Conservation (phyloP, 2,329 filamentous ascomycete species). For the Ophiognomonia clavigignenti-juglandacearum region DNA sequence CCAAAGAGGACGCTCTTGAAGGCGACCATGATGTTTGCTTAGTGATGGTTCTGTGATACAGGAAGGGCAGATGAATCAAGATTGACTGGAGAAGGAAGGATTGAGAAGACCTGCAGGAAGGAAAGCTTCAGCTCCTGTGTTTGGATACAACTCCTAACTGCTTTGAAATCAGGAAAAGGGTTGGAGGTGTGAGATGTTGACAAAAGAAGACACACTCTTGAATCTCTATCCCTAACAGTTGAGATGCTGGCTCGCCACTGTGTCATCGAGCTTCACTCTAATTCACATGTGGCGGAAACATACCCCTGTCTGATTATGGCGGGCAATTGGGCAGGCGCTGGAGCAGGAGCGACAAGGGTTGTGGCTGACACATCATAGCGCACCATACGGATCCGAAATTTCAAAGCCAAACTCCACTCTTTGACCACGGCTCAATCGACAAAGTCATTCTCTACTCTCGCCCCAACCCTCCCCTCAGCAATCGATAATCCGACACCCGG, state of each 20-base stretch:
- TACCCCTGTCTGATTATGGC: neutral
- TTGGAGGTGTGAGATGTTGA: neutral
- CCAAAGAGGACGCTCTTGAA: constrained; percentile 57
- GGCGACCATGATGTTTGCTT: constrained; percentile 43
- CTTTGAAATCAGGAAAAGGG: constrained; percentile 28
- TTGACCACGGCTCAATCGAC: too few relatives aligned
- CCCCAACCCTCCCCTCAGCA: constrained; percentile 10
- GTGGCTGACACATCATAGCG: constrained; percentile 11
- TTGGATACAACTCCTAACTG: too few relatives aligned
- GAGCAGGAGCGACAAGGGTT: neutral
- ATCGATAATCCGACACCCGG: constrained; percentile 10
- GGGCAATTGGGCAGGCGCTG: neutral
- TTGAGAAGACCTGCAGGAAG: too few relatives aligned
- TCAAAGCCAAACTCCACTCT: too few relatives aligned
- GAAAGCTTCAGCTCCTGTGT: too few relatives aligned
- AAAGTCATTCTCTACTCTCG: neutral
- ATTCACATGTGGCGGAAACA: neutral
- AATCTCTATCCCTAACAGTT: neutral
- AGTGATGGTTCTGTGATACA: too few relatives aligned
- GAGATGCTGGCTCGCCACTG: too few relatives aligned
- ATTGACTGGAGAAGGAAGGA: neutral
- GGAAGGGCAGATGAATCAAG: neutral
- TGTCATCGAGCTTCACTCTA: neutral
- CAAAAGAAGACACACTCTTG: neutral
- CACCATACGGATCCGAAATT: too few relatives aligned